These are phyloP conservation scores for Gracilariopsis chorda DNA, from an alignment of 23 red algal genomes.

Conservation along the genomic window DNA sequence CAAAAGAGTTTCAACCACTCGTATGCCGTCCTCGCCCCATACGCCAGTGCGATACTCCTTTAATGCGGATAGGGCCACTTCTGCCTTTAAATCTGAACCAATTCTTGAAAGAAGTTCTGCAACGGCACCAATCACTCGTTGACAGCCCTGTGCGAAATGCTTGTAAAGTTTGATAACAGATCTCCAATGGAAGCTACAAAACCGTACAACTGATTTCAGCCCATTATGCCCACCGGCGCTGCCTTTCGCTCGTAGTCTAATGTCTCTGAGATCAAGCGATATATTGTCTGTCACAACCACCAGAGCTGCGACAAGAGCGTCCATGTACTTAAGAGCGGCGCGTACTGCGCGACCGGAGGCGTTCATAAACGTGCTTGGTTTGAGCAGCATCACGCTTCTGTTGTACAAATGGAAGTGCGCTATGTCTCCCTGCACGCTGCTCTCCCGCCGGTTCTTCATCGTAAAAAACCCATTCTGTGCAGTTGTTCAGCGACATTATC, in stretches of 20 bases:
- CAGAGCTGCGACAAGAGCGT: too few species aligned
- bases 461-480: not conserved
- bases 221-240: conserved; percentile 6
- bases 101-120: conserved; percentile 8
- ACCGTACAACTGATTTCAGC: conserved; percentile 17
- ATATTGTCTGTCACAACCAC: too few species aligned
- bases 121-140: not conserved
- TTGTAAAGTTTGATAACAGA: not conserved
- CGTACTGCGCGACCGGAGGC: too few species aligned
- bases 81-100: not conserved
- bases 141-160: not conserved
- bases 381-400: too few species aligned
- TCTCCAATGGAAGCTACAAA: not conserved
- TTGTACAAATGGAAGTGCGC: too few species aligned
- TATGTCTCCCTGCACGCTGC: too few species aligned
- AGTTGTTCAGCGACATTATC: too few species aligned
- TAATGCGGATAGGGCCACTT: not conserved
- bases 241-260: too few species aligned
- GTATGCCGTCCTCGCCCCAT: conserved; percentile 34
- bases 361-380: too few species aligned
- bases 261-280: too few species aligned
- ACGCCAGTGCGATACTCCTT: not conserved
- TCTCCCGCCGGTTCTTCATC: too few species aligned
- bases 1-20: conserved; percentile 10
- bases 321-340: too few species aligned